Conservation (phyloP, 2,329 filamentous ascomycete species). For the Cladosporium cucumerinum region DNA sequence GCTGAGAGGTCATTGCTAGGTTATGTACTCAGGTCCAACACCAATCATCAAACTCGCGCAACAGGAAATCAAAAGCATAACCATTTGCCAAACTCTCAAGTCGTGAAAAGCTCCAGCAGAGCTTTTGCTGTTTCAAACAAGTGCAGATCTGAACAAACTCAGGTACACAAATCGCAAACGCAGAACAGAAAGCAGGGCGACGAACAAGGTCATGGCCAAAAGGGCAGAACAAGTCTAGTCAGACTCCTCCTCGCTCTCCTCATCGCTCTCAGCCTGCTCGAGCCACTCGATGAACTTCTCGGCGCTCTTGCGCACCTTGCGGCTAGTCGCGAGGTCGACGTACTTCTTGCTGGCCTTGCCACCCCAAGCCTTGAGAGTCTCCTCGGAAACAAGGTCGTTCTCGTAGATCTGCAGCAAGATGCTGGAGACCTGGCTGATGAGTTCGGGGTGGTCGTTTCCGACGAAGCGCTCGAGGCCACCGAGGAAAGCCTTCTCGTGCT, state of each 20-base stretch:
- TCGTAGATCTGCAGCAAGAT: slow-evolving; percentile 89
- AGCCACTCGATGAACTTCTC: slow-evolving; percentile 95
- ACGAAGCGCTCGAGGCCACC: slow-evolving; percentile 94
- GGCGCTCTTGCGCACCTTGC: slow-evolving; percentile 92
- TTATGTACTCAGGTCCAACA: background rate
- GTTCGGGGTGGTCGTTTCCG: slow-evolving; percentile 74
- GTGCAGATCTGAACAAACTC: background rate
- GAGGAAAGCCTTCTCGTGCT: slow-evolving; percentile 91
- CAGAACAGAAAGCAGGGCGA: background rate
- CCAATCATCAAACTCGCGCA: background rate
- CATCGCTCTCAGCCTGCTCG: slow-evolving; percentile 69
- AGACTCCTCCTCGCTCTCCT: slow-evolving; percentile 45
- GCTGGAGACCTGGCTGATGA: slow-evolving; percentile 74
- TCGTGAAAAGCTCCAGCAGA: background rate
- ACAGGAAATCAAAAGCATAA: background rate
- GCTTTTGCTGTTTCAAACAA: background rate
- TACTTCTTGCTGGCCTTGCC: slow-evolving; percentile 98
- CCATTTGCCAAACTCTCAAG: background rate
- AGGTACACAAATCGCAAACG: background rate
- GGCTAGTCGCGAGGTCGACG: slow-evolving; percentile 80
- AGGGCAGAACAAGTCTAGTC: background rate
- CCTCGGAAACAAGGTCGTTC: slow-evolving; percentile 82
- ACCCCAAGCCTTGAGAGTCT: slow-evolving; percentile 86
- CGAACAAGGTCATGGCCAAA: background rate
- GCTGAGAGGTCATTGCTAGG: background rate